Base-by-base conservation (phyloP, 1,284 basidiomycete genomes). In the Neonothopanus nambi region DNA sequence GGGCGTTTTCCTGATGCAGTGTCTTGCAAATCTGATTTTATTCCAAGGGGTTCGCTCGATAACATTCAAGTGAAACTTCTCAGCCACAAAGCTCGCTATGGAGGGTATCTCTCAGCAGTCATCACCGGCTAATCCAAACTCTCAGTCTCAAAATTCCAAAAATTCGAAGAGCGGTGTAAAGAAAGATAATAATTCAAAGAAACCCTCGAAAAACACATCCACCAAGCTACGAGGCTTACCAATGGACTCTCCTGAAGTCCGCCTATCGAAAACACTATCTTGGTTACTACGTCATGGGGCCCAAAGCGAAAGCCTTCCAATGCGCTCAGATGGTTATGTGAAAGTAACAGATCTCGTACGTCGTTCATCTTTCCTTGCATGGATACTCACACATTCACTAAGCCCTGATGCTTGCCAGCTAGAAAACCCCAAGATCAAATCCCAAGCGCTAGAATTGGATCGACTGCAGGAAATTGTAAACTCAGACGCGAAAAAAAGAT, bases 211-310 rank as follows among this genome's bases (percentile, higher is more conserved):
- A 13, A 33, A 33, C 13, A 33, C 41, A 11, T 48, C 44, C 17
- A 24, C 45, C 13, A 81, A 77, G 59, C 65, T 79, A 15, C 69
- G 79, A 44, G 81, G 82, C 3, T 65, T 76, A 6, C 74, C 77
- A 0, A 77, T 67, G 50, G 82, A 85, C 57, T 72, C 77, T 1
- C 74, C 73, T 0, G 74, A 79, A 48, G 73, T 80, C 3, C 73
- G 77, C 11, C 57, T 89, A 18, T 91, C 89, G 17, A 93, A 94
- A 66, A 87, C 90, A 0, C 71, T 96, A 0, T 85, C 91, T 0
- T 95, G 90, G 77, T 79, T 96, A 23, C 77, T 96, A 4, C 80
- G 93, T 3, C 93, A 96, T 69, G 91, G 91, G 0, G 91, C 91
- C 0, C 76, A 84, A 60, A 83, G 84, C 49, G 89, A 95, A 63